Evolutionary conservation across 2,329 filamentous ascomycete genomes (phyloP).

Genomic region (Ceratocystis diversiconidia): DNA sequence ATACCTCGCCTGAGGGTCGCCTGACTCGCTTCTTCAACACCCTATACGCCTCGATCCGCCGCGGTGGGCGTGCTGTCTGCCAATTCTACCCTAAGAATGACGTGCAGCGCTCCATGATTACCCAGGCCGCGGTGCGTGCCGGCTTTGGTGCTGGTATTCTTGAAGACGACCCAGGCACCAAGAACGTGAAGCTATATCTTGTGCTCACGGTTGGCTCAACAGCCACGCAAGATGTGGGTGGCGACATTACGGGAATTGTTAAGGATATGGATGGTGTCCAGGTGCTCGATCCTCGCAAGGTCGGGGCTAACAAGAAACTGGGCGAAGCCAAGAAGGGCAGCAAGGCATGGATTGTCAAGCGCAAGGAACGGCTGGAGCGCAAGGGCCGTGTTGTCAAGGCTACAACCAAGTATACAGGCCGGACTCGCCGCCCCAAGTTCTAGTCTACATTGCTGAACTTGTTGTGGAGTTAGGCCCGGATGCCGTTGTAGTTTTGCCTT

Average conservation of each 20-base stretch:
- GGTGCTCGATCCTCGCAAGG: conserved; percentile 53
- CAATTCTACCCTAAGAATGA: conserved; percentile 99
- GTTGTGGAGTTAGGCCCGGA: neutral
- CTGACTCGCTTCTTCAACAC: conserved; percentile 83
- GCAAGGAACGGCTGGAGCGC: conserved; percentile 84
- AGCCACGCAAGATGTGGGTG: conserved; percentile 34
- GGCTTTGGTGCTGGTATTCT: conserved; percentile 90
- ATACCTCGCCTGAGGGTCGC: conserved; percentile 65
- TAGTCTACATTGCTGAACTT: conserved; percentile 26
- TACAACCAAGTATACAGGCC: conserved; percentile 83
- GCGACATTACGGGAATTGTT: conserved; percentile 84
- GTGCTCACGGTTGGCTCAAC: conserved; percentile 74
- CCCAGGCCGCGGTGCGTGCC: conserved; percentile 74
- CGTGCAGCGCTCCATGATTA: conserved; percentile 82
- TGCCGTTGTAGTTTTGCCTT: conserved; percentile 3
- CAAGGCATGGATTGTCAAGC: conserved; percentile 70
- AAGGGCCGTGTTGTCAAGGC: conserved; percentile 92
- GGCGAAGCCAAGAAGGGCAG: conserved; percentile 60
- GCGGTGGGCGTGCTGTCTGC: conserved; percentile 81
- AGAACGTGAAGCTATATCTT: conserved; percentile 92
- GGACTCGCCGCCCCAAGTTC: conserved; percentile 69
- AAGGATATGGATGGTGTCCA: conserved; percentile 79
- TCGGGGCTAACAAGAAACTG: conserved; percentile 25
- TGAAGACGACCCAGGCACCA: conserved; percentile 91
- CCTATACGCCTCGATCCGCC: conserved; percentile 66